Conservation (phyloP, 2,329 filamentous ascomycete genomes). For the Cercospora sp. region DNA sequence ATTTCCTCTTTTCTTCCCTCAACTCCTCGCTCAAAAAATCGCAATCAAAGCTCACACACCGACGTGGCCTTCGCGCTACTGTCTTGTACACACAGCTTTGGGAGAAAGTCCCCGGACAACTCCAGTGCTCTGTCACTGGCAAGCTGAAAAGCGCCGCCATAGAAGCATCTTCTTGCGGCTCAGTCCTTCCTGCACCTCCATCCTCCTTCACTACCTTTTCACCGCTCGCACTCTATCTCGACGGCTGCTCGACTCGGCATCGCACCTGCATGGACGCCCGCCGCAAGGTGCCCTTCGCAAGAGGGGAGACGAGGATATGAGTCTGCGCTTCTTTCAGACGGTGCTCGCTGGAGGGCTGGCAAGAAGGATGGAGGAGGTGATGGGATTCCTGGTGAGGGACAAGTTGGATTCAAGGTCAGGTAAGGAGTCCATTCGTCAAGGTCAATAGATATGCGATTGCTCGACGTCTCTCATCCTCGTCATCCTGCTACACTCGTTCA, state of each 20-base stretch:
- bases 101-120: conserved; percentile 99
- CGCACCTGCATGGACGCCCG: conserved; percentile 47
- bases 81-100: conserved; percentile 68
- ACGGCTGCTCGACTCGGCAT: conserved; percentile 40
- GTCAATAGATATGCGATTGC: conserved; percentile 99
- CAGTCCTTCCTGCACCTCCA: conserved; percentile 62
- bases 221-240: conserved; percentile 54
- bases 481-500: conserved; percentile 28
- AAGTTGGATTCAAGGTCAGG: conserved; percentile 50
- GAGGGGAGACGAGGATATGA: conserved; percentile 79
- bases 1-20: conserved; percentile 47
- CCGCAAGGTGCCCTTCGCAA: conserved; percentile 27
- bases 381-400: conserved; percentile 39
- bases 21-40: conserved; percentile 99
- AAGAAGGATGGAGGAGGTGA: conserved; percentile 40
- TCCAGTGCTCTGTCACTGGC: conserved; percentile 49
- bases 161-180: conserved; percentile 83
- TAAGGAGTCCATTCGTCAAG: conserved; percentile 79
- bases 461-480: conserved; percentile 27
- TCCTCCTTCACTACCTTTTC: conserved; percentile 51
- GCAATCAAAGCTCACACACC: conserved; percentile 98
- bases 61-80: conserved; percentile 52
- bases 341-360: conserved; percentile 39
- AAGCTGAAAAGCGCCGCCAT: conserved; percentile 99
- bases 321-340: conserved; percentile 60